Conservation (phyloP, 2,329 filamentous ascomycete species). For the Aspergillus pseudotamarii region DNA sequence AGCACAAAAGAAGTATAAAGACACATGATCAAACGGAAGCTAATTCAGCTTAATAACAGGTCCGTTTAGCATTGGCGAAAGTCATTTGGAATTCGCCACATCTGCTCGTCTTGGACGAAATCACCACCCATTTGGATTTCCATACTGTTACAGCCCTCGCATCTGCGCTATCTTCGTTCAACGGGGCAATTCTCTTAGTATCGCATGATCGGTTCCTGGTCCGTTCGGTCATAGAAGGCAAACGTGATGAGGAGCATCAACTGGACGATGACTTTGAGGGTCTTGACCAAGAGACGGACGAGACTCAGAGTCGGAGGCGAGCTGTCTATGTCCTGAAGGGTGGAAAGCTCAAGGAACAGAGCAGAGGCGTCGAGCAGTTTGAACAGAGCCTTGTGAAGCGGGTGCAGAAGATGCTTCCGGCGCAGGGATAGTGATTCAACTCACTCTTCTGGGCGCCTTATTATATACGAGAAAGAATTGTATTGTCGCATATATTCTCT, state of each 20-base stretch:
- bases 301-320: conserved; percentile 49
- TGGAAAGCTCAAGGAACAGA: conserved; percentile 59
- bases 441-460: too few relatives aligned
- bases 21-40: not conserved
- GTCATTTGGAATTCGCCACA: conserved; percentile 72
- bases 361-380: conserved; percentile 67
- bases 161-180: conserved; percentile 66
- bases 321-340: conserved; percentile 63
- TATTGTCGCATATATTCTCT: too few relatives aligned
- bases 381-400: conserved; percentile 65
- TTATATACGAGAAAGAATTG: too few relatives aligned
- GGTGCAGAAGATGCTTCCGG: conserved; percentile 51
- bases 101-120: conserved; percentile 75
- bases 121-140: conserved; percentile 83
- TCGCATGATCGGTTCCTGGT: conserved; percentile 85
- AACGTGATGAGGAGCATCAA: conserved; percentile 43
- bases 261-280: conserved; percentile 50
- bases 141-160: conserved; percentile 75
- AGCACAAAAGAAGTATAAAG: conserved; percentile 30
- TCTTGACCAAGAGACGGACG: conserved; percentile 50
- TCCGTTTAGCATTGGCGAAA: conserved; percentile 66
- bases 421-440: not conserved
- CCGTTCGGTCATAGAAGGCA: conserved; percentile 70
- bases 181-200: conserved; percentile 74
- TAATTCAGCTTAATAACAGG: conserved; percentile 30